Evolutionary conservation across 768 basidiomycete genomes (phyloP), one percentile per base, ranked within the genome.

Genomic region (Lactarius hatsudake): DNA sequence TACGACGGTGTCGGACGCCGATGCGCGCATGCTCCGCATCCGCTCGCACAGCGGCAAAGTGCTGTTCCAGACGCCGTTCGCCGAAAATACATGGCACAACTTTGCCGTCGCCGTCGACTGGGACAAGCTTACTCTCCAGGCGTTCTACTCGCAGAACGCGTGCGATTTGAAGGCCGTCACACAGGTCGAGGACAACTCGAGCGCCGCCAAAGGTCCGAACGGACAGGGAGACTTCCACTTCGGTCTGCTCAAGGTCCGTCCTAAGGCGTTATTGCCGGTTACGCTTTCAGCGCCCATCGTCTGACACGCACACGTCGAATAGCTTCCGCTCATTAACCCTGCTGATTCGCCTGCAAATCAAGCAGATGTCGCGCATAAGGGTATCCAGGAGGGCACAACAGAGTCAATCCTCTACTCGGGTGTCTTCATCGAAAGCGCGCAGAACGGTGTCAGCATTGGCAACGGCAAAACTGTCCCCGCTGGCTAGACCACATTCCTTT

Each of bases 181-280:
- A 2, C 71, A 72, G 8, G 74, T 79, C 1, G 70, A 78, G 32
- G 74, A 77, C 9, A 88, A 86, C 71, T 72, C 74, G 55, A 79
- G 79, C 18, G 77, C 75, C 2, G 70, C 76, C 7, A 51, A 72
- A 2, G 85, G 85, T 4, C 62, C 78, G n/a, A 75, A 74, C 12
- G 85, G 83, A 5, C 78, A 80, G 69, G 87, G 87, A 9, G 84
- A 88, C 59, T 86, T 85, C 77, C 86, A 87, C 71, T 82, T 87
- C 69, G 86, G 83, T 2, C 72, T 87, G 4, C 75, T 88, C 59
- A 87, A 88, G 80, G 84, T 86, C 40, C 42, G 76, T 71, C 51
- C 30, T 13, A 48, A 57, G 5, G 40, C 26, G 15, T 62, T 20
- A 20, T 17, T 18, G 9, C 3, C 15, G 5, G 3, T 36, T 32